Conservation (phyloP, 1,139 yeast species). For the Taphrina pruni region DNA sequence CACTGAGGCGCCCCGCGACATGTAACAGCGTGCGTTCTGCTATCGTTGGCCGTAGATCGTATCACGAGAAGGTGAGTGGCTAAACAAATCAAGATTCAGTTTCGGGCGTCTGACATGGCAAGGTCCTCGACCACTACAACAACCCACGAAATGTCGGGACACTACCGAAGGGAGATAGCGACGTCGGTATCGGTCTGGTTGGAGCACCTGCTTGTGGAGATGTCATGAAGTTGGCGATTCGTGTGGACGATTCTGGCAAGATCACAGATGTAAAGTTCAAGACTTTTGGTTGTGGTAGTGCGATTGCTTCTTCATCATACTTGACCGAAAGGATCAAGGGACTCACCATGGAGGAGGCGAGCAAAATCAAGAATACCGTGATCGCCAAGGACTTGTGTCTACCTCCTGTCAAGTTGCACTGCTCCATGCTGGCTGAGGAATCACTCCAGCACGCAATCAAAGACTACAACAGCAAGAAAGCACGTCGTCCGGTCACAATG, state of each 20-base stretch:
- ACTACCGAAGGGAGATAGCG: constrained; percentile 71
- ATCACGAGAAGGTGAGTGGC: constrained; percentile 14
- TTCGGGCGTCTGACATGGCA: background rate
- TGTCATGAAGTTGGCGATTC: constrained; percentile 95
- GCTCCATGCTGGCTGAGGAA: constrained; percentile 98
- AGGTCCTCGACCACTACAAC: constrained; percentile 81
- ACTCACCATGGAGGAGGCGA: constrained; percentile 91
- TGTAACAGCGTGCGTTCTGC: constrained; percentile 7
- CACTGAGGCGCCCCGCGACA: constrained; percentile 16
- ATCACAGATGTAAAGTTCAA: constrained; percentile 95
- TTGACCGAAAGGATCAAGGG: constrained; percentile 96
- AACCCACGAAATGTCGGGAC: constrained; percentile 98
- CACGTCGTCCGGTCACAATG: constrained; percentile 30
- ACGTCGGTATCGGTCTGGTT: constrained; percentile 97
- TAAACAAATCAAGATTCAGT: background rate
- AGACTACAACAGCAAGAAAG: constrained; percentile 80
- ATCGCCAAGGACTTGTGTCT: constrained; percentile 90
- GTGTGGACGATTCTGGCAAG: constrained; percentile 88
- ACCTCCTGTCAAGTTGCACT: constrained; percentile 96
- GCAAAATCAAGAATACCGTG: constrained; percentile 83
- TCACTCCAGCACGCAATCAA: constrained; percentile 97
- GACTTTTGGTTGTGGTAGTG: constrained; percentile 98
- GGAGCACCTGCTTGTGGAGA: constrained; percentile 99
- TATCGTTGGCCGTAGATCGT: constrained; percentile 16
- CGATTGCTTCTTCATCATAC: constrained; percentile 93